phyloP scores from a whole-genome alignment of 768 basidiomycete species.

The Naganishia vishniacii region DNA sequence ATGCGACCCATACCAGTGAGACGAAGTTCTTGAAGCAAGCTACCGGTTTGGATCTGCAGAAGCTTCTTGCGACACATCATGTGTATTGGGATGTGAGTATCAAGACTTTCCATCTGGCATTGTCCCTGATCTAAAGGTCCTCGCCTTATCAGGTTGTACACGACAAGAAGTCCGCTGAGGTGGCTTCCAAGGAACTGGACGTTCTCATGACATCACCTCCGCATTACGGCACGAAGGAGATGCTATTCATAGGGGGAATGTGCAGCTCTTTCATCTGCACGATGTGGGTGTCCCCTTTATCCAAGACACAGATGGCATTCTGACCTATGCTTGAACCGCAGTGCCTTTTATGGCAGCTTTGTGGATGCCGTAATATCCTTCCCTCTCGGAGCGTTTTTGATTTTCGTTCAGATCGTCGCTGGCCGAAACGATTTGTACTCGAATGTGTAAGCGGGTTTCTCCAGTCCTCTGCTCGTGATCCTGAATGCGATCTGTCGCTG shows the following conservation, averaged over 20 bases:
- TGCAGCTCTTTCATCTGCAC: constrained; percentile 65
- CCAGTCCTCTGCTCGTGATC: constrained; percentile 2
- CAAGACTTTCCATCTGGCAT: neutral
- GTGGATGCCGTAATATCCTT: constrained; percentile 67
- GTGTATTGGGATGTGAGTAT: constrained; percentile 64
- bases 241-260: constrained; percentile 67
- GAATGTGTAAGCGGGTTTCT: constrained; percentile 63
- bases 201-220: constrained; percentile 64
- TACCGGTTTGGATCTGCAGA: constrained; percentile 68
- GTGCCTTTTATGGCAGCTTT: constrained; percentile 69
- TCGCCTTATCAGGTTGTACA: constrained; percentile 59
- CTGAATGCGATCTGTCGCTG: neutral
- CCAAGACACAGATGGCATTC: neutral
- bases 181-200: constrained; percentile 67
- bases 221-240: constrained; percentile 58
- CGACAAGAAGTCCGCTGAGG: constrained; percentile 68
- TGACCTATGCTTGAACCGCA: constrained; percentile 40
- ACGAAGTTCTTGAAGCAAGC: constrained; percentile 72
- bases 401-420: constrained; percentile 65
- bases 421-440: constrained; percentile 71
- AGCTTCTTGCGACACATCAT: constrained; percentile 64
- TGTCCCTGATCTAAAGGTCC: constrained; percentile 30
- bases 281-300: constrained; percentile 35
- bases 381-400: constrained; percentile 70
- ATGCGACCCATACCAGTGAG: constrained; percentile 69